Evolutionary conservation across 2,329 filamentous ascomycete genomes (phyloP).

Genomic region (Sarocladium brachiariae): DNA sequence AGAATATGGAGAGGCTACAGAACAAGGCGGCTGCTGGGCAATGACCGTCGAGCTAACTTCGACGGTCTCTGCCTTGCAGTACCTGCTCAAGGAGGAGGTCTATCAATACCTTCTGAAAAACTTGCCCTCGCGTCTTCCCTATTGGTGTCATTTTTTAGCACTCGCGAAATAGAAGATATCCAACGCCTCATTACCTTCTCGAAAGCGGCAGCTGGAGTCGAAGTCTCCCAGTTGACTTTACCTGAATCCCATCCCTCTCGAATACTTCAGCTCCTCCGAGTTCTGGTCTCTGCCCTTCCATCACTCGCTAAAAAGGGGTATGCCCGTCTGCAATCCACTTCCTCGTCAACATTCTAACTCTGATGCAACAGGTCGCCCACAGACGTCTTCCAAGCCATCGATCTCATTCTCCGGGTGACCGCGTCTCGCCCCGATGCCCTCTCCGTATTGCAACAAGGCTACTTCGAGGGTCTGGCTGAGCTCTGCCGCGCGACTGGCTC

Average conservation of each 20-base stretch:
- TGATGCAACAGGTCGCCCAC: background rate
- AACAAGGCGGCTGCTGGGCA: conserved; percentile 51
- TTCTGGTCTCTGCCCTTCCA: conserved; percentile 23
- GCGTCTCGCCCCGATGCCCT: conserved; percentile 17
- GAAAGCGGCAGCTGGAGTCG: conserved; percentile 27
- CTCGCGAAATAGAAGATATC: conserved; percentile 37
- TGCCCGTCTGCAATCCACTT: background rate
- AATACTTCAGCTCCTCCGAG: conserved; percentile 26
- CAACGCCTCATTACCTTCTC: conserved; percentile 38
- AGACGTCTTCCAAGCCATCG: conserved; percentile 25
- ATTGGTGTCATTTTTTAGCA: conserved; percentile 43
- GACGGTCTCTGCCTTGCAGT: conserved; percentile 47
- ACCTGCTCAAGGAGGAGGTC: background rate
- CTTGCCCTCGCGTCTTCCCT: conserved; percentile 36
- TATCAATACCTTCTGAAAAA: conserved; percentile 18
- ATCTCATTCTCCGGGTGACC: conserved; percentile 26
- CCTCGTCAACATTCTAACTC: background rate
- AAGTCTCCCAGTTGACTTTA: background rate
- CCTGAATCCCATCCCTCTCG: conserved; percentile 15
- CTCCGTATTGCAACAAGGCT: conserved; percentile 22
- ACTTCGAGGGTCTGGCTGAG: conserved; percentile 34
- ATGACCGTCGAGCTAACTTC: conserved; percentile 52
- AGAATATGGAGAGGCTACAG: conserved; percentile 74
- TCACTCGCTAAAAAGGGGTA: background rate
- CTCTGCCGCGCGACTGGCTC: conserved; percentile 23